Conservation (phyloP, 2,329 filamentous ascomycete genomes). For the Orbilia brochopaga region DNA sequence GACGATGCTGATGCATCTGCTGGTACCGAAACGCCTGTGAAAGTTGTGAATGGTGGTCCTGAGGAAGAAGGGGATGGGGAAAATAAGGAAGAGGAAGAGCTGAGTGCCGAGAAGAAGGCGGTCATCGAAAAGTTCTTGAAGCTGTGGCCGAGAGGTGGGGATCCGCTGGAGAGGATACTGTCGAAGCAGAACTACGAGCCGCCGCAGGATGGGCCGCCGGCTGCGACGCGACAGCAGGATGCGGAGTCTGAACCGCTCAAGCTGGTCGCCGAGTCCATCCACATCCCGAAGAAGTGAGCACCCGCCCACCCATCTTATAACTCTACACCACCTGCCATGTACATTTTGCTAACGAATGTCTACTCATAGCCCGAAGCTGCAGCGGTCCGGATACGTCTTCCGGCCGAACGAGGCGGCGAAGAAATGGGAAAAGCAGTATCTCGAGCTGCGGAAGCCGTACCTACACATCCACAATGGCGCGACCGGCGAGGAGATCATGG, state of each 20-base stretch:
- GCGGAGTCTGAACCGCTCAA: conserved; percentile 53
- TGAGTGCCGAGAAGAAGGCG: conserved; percentile 61
- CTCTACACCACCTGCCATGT: too few relatives aligned
- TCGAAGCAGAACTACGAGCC: conserved; percentile 67
- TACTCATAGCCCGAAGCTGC: conserved; percentile 59
- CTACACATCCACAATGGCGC: conserved; percentile 84
- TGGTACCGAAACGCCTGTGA: conserved; percentile 9
- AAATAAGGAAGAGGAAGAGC: conserved; percentile 59
- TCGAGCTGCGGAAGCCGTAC: conserved; percentile 89
- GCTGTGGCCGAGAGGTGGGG: conserved; percentile 65
- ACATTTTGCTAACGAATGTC: conserved; percentile 55
- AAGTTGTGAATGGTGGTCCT: conserved; percentile 56
- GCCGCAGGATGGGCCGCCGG: conserved; percentile 66
- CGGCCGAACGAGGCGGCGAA: conserved; percentile 81
- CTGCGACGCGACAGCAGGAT: conserved; percentile 31
- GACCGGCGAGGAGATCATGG: conserved; percentile 86
- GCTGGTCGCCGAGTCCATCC: conserved; percentile 55
- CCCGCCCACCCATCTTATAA: conserved; percentile 44
- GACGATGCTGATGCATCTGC: conserved; percentile 44
- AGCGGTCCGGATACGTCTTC: conserved; percentile 87
- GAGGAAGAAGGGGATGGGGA: conserved; percentile 55
- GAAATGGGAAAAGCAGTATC: conserved; percentile 88
- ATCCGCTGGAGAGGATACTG: conserved; percentile 57
- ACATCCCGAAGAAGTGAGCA: conserved; percentile 55
- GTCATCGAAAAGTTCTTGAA: conserved; percentile 66